These are phyloP conservation scores for Oryza glumipatula DNA, from an alignment of 176 grass and related monocot species.

Conservation along the genomic window DNA sequence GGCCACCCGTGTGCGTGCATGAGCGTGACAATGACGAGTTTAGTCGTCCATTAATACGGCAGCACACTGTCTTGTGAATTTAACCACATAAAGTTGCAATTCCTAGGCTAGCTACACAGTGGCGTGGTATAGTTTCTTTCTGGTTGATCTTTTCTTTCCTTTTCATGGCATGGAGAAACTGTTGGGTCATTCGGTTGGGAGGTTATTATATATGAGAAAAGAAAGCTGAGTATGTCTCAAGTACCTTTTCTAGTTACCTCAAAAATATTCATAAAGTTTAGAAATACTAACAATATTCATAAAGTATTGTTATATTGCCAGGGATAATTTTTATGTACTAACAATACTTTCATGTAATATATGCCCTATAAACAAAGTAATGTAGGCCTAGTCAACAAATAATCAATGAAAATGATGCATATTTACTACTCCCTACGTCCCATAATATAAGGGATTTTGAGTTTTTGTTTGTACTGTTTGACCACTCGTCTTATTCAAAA, in stretches of 20 bases:
- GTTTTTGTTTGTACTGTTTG: too few species aligned
- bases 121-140: neutral
- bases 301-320: neutral
- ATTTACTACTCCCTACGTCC: neutral
- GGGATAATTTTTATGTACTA: neutral
- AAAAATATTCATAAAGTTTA: neutral
- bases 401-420: too few species aligned
- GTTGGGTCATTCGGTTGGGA: neutral
- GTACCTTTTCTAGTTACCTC: neutral
- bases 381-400: neutral
- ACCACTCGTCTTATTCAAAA: too few species aligned
- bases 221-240: neutral
- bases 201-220: neutral
- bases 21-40: constrained; percentile 1
- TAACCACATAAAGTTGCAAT: constrained; percentile 1
- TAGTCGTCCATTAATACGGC: neutral
- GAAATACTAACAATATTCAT: neutral
- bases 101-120: neutral
- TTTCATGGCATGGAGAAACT: neutral
- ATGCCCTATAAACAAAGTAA: neutral
- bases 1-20: constrained; percentile 16
- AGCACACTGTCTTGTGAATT: constrained; percentile 9
- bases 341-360: neutral
- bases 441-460: too few species aligned
- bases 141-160: neutral